phyloP scores from a whole-genome alignment of 1,284 basidiomycete genomes.

The Coniophora puteana region DNA sequence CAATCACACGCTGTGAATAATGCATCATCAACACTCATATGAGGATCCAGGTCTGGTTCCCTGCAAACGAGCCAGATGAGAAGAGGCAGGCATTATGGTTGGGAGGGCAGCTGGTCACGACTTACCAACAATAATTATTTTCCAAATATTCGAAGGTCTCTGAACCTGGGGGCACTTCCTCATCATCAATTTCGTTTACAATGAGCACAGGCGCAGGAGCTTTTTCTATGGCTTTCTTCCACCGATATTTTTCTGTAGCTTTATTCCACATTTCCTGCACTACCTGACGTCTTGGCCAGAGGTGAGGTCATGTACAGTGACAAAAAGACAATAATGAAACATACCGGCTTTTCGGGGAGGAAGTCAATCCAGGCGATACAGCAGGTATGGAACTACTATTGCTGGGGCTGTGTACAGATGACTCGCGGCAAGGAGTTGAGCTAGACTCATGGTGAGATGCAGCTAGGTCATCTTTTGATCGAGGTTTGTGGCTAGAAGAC shows the following conservation, averaged over 20 bases:
- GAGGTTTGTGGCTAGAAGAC: conserved; percentile 12
- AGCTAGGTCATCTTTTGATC: conserved; percentile 12
- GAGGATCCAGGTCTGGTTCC: conserved; percentile 5
- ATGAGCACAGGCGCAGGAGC: conserved; percentile 45
- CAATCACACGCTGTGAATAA: conserved; percentile 31
- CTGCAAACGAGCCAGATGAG: neutral
- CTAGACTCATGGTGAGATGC: neutral
- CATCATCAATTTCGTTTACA: conserved; percentile 43
- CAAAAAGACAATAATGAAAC: conserved; percentile 2
- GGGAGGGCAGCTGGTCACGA: neutral
- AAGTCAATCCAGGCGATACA: no score
- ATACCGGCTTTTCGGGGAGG: conserved; percentile 16
- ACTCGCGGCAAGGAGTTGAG: conserved; percentile 3
- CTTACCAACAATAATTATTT: conserved; percentile 44
- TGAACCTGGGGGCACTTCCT: conserved; percentile 40
- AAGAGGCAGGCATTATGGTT: conserved; percentile 1
- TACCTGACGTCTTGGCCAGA: conserved; percentile 22
- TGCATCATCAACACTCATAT: conserved; percentile 11
- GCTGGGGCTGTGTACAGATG: no score
- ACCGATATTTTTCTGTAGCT: no score
- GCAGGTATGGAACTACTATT: no score
- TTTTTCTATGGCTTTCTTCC: conserved; percentile 27
- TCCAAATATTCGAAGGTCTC: conserved; percentile 49
- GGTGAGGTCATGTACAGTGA: conserved; percentile 3
- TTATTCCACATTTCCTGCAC: conserved; percentile 40